A percentile compares a stretch with the other conserved stretches of the same genome.
Evolutionary conservation across 495 filamentous ascomycete genomes (phyloP).

Genomic region (Aspergillus diversus): DNA sequence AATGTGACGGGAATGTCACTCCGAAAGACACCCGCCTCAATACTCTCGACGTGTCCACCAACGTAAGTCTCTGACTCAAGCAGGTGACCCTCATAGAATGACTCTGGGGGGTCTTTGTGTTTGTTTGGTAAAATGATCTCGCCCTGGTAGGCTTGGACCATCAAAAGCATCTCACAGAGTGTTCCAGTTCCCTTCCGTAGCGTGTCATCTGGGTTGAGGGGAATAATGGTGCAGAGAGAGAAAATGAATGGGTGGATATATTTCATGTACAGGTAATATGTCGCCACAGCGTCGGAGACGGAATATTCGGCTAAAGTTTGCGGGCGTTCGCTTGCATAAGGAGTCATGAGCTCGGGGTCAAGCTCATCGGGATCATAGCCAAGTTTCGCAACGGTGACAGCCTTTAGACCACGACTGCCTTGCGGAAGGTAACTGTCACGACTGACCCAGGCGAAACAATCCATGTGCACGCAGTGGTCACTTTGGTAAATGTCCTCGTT

Average conservation of each 20-base stretch:
- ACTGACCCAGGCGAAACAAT: conserved; percentile 98
- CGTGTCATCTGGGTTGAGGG: conserved; percentile 88
- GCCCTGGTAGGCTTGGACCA: conserved; percentile 95
- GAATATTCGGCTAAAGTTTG: conserved; percentile 97
- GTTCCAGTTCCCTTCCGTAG: conserved; percentile 96
- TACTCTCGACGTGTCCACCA: conserved; percentile 98
- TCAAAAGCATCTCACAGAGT: conserved; percentile 96
- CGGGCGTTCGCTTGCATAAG: conserved; percentile 86
- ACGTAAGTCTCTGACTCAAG: conserved; percentile 98
- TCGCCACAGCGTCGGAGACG: conserved; percentile 97
- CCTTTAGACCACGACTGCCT: conserved; percentile 95
- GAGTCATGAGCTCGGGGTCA: conserved; percentile 97
- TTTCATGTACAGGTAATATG: conserved; percentile 99
- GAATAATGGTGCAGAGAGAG: conserved; percentile 95
- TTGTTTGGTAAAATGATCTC: conserved; percentile 96
- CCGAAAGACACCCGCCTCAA: conserved; percentile 96
- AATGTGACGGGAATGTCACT: conserved; percentile 95
- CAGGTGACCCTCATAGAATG: conserved; percentile 96
- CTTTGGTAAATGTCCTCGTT: conserved; percentile 95
- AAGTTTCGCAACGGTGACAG: conserved; percentile 95
- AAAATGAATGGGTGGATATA: conserved; percentile 99
- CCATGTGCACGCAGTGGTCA: conserved; percentile 96
- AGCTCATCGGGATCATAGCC: conserved; percentile 98
- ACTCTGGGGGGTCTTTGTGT: conserved; percentile 84
- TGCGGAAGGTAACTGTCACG: conserved; percentile 98